Evolutionary conservation across 2,329 filamentous ascomycete genomes (phyloP).

Genomic region (Hypoxylon sp.): DNA sequence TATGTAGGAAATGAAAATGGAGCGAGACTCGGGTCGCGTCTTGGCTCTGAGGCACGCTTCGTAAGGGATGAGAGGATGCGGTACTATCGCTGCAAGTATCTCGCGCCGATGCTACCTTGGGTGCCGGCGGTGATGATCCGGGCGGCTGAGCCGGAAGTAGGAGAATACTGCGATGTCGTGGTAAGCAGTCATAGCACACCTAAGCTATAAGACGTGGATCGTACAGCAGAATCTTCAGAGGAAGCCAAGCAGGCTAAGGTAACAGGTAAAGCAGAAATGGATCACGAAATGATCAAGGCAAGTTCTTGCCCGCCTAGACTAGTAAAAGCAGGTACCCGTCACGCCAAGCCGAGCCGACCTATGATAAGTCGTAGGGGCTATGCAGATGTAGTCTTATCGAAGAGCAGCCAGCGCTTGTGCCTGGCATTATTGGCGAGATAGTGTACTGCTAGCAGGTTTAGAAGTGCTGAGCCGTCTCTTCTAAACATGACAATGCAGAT

Average conservation of each 20-base stretch:
- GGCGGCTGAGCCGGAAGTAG: constrained; percentile 19
- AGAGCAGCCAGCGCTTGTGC: constrained; percentile 25
- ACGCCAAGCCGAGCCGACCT: constrained; percentile 5
- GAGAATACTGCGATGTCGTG: background rate
- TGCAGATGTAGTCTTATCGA: background rate
- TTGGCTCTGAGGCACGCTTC: constrained; percentile 13
- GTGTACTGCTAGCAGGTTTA: constrained; percentile 22
- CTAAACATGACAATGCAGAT: background rate
- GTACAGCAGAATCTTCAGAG: background rate
- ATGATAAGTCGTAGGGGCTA: constrained; percentile 6
- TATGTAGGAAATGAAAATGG: constrained; percentile 26
- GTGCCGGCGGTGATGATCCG: constrained; percentile 26
- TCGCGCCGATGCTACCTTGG: constrained; percentile 23
- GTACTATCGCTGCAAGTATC: constrained; percentile 6
- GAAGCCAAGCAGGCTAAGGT: background rate
- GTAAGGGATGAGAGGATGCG: constrained; percentile 11
- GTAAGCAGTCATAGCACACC: background rate
- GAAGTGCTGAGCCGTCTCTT: constrained; percentile 2
- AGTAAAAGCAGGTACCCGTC: constrained; percentile 16
- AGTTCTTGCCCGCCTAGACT: background rate
- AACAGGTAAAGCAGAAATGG: background rate
- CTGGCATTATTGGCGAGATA: constrained; percentile 30
- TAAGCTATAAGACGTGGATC: background rate
- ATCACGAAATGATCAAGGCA: constrained; percentile 8
- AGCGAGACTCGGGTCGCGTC: background rate